Percentiles rank a stretch among this genome's conserved stretches.
Conservation (phyloP, 306 rosid species). For the Malus orientalis region DNA sequence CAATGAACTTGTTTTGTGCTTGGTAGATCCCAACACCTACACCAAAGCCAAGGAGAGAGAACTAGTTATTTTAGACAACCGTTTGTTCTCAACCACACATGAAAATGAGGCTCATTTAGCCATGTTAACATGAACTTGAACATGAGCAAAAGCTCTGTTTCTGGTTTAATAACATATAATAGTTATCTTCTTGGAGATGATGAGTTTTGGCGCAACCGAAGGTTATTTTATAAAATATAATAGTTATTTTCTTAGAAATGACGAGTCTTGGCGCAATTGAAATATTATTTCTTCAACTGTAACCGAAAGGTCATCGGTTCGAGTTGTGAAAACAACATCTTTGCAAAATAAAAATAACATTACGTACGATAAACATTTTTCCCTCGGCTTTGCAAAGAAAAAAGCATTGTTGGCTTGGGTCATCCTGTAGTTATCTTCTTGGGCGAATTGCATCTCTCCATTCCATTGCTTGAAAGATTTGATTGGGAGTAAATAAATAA, state of each 20-base stretch:
- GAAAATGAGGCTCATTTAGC: neutral
- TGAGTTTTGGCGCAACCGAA: too few species aligned
- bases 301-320: too few species aligned
- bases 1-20: neutral
- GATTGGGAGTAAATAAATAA: neutral
- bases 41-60: neutral
- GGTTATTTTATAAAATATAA: neutral
- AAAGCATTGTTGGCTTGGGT: too few species aligned
- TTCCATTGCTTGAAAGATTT: conserved; percentile 18
- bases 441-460: conserved; percentile 16
- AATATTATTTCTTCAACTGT: too few species aligned
- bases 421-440: neutral
- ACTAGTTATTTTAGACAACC: neutral
- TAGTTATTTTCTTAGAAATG: conserved; percentile 13
- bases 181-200: neutral
- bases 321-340: too few species aligned
- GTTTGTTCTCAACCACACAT: neutral
- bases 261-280: accelerated
- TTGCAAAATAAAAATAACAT: too few species aligned
- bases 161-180: neutral
- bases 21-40: conserved; percentile 18
- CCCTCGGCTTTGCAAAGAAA: too few species aligned
- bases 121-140: neutral
- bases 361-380: too few species aligned
- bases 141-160: neutral